These are phyloP conservation scores for Cladosporium colombiae DNA, from an alignment of 2,329 filamentous ascomycete species.

Conservation along the genomic window DNA sequence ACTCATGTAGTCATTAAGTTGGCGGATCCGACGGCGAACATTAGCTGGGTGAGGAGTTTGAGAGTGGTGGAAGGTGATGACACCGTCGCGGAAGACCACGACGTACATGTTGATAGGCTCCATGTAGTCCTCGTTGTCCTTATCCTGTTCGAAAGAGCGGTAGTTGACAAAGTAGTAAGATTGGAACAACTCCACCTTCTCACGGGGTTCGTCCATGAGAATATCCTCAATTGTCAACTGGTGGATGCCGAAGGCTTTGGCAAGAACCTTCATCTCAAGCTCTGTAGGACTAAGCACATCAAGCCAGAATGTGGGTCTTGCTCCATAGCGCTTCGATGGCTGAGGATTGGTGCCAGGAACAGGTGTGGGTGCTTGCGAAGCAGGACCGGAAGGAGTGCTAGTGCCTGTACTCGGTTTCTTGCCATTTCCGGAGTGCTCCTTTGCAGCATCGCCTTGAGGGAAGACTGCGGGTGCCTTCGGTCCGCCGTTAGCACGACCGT, in stretches of 20 bases:
- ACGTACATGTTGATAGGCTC: conserved; percentile 98
- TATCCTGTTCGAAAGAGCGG: conserved; percentile 94
- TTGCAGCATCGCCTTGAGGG: not conserved
- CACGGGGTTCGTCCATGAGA: conserved; percentile 92
- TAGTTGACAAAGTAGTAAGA: conserved; percentile 99
- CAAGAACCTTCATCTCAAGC: conserved; percentile 89
- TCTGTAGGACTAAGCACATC: conserved; percentile 90
- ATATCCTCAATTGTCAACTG: conserved; percentile 95
- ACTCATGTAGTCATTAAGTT: conserved; percentile 90
- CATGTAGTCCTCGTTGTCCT: conserved; percentile 82
- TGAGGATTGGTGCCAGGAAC: conserved; percentile 30
- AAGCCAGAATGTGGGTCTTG: conserved; percentile 94
- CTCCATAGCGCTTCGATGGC: conserved; percentile 56
- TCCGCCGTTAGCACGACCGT: conserved; percentile 17
- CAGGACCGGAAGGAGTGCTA: conserved; percentile 55
- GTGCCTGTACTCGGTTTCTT: conserved; percentile 45
- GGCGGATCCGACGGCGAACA: conserved; percentile 87
- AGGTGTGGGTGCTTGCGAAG: conserved; percentile 37
- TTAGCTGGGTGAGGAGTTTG: conserved; percentile 95
- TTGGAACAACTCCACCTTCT: conserved; percentile 96
- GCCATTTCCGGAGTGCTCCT: conserved; percentile 35
- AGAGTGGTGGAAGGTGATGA: conserved; percentile 96
- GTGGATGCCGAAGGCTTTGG: conserved; percentile 93
- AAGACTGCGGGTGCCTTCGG: not conserved
- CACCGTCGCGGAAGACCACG: conserved; percentile 91